These are phyloP conservation scores for Penicillium samsonianum DNA, from an alignment of 495 filamentous ascomycete genomes.

Conservation along the genomic window DNA sequence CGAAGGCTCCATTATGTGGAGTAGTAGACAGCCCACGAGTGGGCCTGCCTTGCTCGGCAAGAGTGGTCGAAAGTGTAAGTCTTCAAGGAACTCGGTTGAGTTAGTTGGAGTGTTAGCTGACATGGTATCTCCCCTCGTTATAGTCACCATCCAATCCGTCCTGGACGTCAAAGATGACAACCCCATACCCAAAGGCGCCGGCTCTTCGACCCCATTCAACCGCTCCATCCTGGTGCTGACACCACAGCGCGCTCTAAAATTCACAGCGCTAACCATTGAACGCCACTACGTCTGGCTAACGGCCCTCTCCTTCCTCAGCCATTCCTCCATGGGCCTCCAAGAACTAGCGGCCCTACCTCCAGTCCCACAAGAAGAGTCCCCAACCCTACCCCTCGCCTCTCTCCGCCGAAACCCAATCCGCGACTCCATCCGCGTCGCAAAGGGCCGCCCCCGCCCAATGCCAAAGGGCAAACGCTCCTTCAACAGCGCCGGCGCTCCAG, in stretches of 20 bases:
- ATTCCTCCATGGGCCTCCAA: constrained; percentile 73
- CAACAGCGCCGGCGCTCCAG: constrained; percentile 26
- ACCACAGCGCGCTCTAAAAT: constrained; percentile 90
- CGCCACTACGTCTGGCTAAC: constrained; percentile 96
- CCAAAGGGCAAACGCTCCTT: constrained; percentile 47
- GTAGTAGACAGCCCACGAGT: constrained; percentile 91
- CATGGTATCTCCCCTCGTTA: not conserved
- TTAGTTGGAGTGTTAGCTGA: constrained; percentile 18
- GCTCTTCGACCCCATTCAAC: constrained; percentile 65
- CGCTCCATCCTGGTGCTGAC: constrained; percentile 95
- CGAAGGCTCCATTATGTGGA: constrained; percentile 95
- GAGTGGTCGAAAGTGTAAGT: constrained; percentile 91
- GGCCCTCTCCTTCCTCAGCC: constrained; percentile 88
- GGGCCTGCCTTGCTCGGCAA: constrained; percentile 90
- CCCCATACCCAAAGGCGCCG: constrained; percentile 72
- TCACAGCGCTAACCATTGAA: constrained; percentile 79
- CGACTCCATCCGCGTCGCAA: constrained; percentile 88
- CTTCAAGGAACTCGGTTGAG: not conserved
- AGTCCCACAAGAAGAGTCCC: constrained; percentile 49
- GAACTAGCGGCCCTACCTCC: constrained; percentile 61
- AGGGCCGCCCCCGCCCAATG: constrained; percentile 65
- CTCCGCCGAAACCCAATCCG: constrained; percentile 70
- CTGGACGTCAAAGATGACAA: constrained; percentile 96
- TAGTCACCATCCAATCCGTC: constrained; percentile 94
- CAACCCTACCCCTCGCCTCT: constrained; percentile 37